Conservation (phyloP, 169 alveolate species). For the Cryptosporidium andersoni region DNA sequence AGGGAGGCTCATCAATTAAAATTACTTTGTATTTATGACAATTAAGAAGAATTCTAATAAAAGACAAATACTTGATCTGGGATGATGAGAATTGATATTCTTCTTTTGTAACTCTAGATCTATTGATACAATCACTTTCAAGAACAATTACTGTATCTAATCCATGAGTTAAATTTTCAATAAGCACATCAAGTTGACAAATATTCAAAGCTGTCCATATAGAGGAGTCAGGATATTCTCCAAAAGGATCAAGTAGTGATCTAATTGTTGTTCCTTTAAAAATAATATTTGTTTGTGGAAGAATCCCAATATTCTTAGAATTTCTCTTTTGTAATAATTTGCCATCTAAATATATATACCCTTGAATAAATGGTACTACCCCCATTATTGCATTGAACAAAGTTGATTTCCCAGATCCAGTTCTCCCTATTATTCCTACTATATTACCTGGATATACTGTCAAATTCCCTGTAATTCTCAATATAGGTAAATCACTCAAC, state of each 20-base stretch:
- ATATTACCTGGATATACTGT: slow-evolving; percentile 74
- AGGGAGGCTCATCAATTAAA: slow-evolving; percentile 84
- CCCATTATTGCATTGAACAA: slow-evolving; percentile 83
- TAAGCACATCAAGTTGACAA: neutral
- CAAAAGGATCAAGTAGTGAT: slow-evolving; percentile 39
- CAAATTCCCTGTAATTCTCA: neutral
- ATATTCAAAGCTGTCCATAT: slow-evolving; percentile 3
- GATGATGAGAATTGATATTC: slow-evolving; percentile 68
- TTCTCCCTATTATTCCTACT: slow-evolving; percentile 87
- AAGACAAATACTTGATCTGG: slow-evolving; percentile 77
- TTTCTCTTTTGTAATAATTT: neutral
- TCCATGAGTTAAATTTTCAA: neutral
- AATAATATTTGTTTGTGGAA: slow-evolving; percentile 31
- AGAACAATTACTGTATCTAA: slow-evolving; percentile 6
- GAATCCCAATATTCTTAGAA: slow-evolving; percentile 12
- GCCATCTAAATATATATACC: slow-evolving; percentile 5
- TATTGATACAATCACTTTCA: neutral
- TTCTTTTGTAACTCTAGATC: neutral
- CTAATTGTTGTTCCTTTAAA: slow-evolving; percentile 35
- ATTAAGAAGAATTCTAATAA: slow-evolving; percentile 76
- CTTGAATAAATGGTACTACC: slow-evolving; percentile 20
- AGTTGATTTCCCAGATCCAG: slow-evolving; percentile 91
- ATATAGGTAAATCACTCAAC: slow-evolving; percentile 2
- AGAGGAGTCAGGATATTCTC: slow-evolving; percentile 5
- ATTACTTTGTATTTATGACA: slow-evolving; percentile 76